Conservation (phyloP, 768 basidiomycete genomes). For the Phlebiopsis gigantea region DNA sequence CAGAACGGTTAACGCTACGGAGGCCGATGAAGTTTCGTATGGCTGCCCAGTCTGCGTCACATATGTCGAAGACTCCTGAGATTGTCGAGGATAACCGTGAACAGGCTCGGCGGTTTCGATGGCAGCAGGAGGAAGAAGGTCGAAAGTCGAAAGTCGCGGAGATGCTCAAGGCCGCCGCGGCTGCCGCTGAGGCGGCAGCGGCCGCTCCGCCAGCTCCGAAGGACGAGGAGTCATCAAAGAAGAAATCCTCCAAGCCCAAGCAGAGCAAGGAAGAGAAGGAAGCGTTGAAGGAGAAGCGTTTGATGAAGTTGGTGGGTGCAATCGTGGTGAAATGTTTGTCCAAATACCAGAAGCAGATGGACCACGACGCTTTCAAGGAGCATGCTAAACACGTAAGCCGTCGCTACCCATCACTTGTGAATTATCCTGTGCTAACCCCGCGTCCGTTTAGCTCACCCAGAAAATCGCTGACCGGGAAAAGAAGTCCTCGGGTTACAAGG, state of each 20-base stretch:
- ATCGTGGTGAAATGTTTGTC: slow-evolving; percentile 93
- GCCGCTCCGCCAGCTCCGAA: slow-evolving; percentile 20
- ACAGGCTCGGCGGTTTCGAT: slow-evolving; percentile 38
- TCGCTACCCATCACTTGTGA: neutral
- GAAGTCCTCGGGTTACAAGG: slow-evolving; percentile 74
- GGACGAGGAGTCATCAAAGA: slow-evolving; percentile 22
- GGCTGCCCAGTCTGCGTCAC: neutral
- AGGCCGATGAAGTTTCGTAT: neutral
- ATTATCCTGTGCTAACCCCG: neutral
- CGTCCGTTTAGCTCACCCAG: slow-evolving; percentile 62
- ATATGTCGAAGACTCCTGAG: neutral
- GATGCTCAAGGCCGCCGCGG: slow-evolving; percentile 14
- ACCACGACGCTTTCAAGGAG: slow-evolving; percentile 84
- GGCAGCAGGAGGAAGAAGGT: slow-evolving; percentile 24
- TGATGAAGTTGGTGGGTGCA: slow-evolving; percentile 78
- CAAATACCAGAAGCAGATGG: slow-evolving; percentile 74
- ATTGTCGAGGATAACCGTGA: slow-evolving; percentile 14
- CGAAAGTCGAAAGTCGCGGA: slow-evolving; percentile 17
- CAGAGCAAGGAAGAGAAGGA: slow-evolving; percentile 55
- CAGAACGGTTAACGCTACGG: slow-evolving; percentile 7
- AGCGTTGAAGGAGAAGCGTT: slow-evolving; percentile 71
- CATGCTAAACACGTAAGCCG: slow-evolving; percentile 87
- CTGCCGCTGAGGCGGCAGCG: slow-evolving; percentile 26
- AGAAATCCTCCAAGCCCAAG: slow-evolving; percentile 31
- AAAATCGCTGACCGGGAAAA: slow-evolving; percentile 94